Evolutionary conservation across 192 early-diverging fungal species (phyloP).

Genomic region (Coemansia sp.): DNA sequence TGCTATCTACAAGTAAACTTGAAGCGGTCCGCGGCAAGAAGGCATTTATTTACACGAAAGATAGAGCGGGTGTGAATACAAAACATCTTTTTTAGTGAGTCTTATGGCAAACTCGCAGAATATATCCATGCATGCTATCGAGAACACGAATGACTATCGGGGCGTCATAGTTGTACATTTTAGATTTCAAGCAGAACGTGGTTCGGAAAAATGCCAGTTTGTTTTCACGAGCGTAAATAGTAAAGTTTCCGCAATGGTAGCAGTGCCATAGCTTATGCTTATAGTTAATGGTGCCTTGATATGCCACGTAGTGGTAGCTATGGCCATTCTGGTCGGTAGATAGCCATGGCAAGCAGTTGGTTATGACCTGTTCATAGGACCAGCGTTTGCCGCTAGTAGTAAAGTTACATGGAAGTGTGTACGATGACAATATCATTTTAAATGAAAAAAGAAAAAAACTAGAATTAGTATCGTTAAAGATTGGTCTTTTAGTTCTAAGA

Average conservation of each 20-base stretch:
- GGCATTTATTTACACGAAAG: too few species aligned
- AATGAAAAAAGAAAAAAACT: background rate
- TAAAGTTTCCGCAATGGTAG: constrained; percentile 10
- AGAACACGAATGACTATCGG: constrained; percentile 8
- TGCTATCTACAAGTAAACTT: too few species aligned
- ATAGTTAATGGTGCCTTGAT: background rate
- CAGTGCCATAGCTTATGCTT: constrained; percentile 3
- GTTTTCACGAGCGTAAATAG: constrained; percentile 4
- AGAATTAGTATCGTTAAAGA: too few species aligned
- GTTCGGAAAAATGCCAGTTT: constrained; percentile 7
- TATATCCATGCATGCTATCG: background rate
- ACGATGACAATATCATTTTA: constrained; percentile 10
- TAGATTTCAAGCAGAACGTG: background rate
- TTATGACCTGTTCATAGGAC: constrained; percentile 9
- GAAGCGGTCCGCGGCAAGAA: too few species aligned
- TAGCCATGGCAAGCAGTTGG: constrained; percentile 7
- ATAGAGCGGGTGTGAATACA: too few species aligned
- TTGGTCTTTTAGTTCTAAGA: too few species aligned
- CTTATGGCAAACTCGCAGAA: constrained; percentile 7
- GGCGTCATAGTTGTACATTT: background rate
- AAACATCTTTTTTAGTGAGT: background rate
- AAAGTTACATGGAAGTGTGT: background rate
- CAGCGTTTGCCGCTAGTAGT: background rate
- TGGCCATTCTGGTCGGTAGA: background rate
- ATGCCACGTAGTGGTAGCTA: background rate